Conservation (phyloP, 495 filamentous ascomycete genomes). For the Neurospora intermedia region DNA sequence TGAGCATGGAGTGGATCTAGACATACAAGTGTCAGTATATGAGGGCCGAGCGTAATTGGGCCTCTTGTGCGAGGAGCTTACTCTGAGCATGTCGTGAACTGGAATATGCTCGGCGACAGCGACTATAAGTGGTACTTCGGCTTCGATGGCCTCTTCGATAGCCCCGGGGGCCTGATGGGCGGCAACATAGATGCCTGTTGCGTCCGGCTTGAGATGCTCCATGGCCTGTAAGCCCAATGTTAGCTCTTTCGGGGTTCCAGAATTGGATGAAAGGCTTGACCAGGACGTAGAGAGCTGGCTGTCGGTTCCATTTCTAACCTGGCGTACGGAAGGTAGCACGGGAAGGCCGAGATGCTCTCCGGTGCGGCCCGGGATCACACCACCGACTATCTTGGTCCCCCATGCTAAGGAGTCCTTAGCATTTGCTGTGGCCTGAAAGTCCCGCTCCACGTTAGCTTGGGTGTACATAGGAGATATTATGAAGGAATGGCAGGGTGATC, state of each 20-base stretch:
- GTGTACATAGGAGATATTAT: slow-evolving; percentile 14
- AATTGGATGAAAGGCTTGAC: slow-evolving; percentile 1
- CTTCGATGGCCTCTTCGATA: slow-evolving; percentile 83
- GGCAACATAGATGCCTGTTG: slow-evolving; percentile 78
- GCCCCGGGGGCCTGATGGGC: slow-evolving; percentile 65
- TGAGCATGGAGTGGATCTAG: slow-evolving; percentile 61
- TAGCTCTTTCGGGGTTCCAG: slow-evolving; percentile 1
- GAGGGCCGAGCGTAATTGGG: background rate
- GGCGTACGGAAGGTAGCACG: slow-evolving; percentile 59
- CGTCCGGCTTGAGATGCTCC: slow-evolving; percentile 66
- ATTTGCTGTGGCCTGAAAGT: slow-evolving; percentile 56
- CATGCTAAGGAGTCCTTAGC: slow-evolving; percentile 73
- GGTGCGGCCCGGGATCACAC: slow-evolving; percentile 66
- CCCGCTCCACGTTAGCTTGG: slow-evolving; percentile 13
- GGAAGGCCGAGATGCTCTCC: slow-evolving; percentile 75
- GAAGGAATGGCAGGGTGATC: background rate
- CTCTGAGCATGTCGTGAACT: slow-evolving; percentile 72
- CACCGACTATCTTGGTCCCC: slow-evolving; percentile 82
- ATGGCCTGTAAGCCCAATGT: slow-evolving; percentile 44
- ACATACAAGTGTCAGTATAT: slow-evolving; percentile 5
- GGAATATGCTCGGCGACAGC: slow-evolving; percentile 90
- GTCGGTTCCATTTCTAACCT: slow-evolving; percentile 6
- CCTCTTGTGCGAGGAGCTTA: slow-evolving; percentile 25
- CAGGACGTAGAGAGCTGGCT: background rate
- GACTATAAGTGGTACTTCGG: slow-evolving; percentile 77